These are phyloP conservation scores for Butyriboletus loyo DNA, from an alignment of 768 basidiomycete genomes.

Conservation along the genomic window DNA sequence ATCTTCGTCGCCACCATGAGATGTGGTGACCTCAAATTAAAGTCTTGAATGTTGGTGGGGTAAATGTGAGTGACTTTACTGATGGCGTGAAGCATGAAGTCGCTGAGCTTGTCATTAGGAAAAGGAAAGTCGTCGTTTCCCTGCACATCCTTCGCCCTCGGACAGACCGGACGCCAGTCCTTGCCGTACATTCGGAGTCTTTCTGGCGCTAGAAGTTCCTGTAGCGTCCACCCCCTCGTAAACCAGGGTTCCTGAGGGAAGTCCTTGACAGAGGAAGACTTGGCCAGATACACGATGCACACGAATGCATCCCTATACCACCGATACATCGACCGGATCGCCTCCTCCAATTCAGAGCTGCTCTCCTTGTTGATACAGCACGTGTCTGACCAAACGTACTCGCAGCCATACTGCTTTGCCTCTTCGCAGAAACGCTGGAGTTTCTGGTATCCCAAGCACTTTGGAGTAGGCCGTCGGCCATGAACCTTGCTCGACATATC, in stretches of 20 bases:
- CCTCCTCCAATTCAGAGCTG: conserved; percentile 12
- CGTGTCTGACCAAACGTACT: conserved; percentile 24
- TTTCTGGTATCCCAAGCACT: conserved; percentile 9
- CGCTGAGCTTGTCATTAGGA: conserved; percentile 11
- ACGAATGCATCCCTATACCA: conserved; percentile 14
- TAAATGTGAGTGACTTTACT: conserved; percentile 1
- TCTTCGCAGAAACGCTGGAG: conserved; percentile 13
- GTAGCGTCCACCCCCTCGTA: conserved; percentile 13
- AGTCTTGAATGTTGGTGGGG: not conserved
- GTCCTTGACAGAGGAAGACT: not conserved
- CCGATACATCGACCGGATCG: conserved; percentile 12
- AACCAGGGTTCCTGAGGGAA: conserved; percentile 8
- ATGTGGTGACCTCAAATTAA: not conserved
- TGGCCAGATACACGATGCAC: conserved; percentile 12
- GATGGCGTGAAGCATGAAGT: conserved; percentile 1
- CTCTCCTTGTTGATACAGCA: conserved; percentile 17
- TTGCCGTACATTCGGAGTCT: conserved; percentile 8
- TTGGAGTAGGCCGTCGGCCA: not conserved
- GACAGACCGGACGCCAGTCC: conserved; percentile 8
- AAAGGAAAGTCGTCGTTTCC: conserved; percentile 3
- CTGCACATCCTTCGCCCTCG: not conserved
- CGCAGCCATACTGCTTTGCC: conserved; percentile 11
- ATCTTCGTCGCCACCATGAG: conserved; percentile 13
- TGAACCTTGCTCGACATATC: conserved; percentile 10
- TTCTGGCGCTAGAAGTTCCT: conserved; percentile 12